phyloP scores from a whole-genome alignment of 2,329 filamentous ascomycete genomes.

The Cercospora sesami region DNA sequence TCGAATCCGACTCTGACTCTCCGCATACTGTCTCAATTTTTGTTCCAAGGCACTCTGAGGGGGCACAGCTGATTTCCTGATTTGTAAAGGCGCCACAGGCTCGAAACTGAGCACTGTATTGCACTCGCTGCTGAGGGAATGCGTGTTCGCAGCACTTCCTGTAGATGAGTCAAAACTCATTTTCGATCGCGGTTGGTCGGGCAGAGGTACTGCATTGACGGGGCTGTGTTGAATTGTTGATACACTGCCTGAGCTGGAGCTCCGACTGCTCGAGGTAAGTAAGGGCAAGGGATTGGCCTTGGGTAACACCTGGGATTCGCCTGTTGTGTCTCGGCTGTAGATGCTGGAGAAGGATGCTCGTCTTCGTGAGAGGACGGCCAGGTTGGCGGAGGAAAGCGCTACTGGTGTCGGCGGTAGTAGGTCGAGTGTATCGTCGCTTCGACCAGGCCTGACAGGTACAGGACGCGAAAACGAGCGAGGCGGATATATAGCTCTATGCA shows the following conservation, averaged over 20 bases:
- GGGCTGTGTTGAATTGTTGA: constrained; percentile 24
- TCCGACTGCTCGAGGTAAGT: constrained; percentile 3
- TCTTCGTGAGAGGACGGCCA: constrained; percentile 18
- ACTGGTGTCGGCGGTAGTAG: constrained; percentile 20
- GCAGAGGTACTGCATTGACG: not conserved
- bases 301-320: constrained; percentile 21
- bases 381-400: constrained; percentile 14
- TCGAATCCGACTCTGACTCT: constrained; percentile 20
- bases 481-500: constrained; percentile 20
- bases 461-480: constrained; percentile 19
- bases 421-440: constrained; percentile 20
- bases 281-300: not conserved
- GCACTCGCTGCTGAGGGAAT: not conserved
- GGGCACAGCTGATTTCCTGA: not conserved
- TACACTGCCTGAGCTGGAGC: constrained; percentile 23
- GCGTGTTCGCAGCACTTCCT: not conserved
- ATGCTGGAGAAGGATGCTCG: constrained; percentile 33
- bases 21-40: constrained; percentile 15
- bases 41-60: not conserved
- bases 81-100: constrained; percentile 19
- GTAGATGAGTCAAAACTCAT: not conserved
- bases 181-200: not conserved
- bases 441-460: not conserved
- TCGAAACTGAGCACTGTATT: not conserved
- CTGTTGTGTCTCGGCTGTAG: constrained; percentile 35